phyloP scores from a whole-genome alignment of 495 filamentous ascomycete species.

The Evernia prunastri region DNA sequence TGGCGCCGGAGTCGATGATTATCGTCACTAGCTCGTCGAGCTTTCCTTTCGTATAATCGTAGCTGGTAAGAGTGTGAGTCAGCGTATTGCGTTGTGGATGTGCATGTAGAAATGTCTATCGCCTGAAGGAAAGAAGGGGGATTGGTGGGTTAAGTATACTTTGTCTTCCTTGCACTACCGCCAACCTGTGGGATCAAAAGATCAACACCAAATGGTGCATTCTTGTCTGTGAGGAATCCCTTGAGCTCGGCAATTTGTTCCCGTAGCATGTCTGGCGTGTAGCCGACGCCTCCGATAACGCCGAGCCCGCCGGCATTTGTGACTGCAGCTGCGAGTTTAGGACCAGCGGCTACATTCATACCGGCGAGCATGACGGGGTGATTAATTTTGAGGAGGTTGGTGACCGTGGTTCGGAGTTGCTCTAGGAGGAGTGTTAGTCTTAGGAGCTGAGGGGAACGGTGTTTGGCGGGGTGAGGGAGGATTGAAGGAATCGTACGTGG shows the following conservation, averaged over 20 bases:
- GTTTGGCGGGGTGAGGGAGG: neutral
- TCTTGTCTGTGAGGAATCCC: conserved; percentile 83
- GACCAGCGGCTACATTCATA: conserved; percentile 98
- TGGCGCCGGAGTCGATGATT: conserved; percentile 83
- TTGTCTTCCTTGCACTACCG: conserved; percentile 87
- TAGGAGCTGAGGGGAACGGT: neutral
- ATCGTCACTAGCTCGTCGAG: conserved; percentile 85
- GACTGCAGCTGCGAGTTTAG: conserved; percentile 93
- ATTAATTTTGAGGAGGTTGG: conserved; percentile 94
- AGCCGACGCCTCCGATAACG: conserved; percentile 93
- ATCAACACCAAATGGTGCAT: conserved; percentile 97
- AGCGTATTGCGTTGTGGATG: conserved; percentile 10
- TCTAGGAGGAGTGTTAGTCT: conserved; percentile 44
- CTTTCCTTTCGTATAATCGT: conserved; percentile 99
- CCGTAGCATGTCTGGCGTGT: conserved; percentile 92
- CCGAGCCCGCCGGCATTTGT: conserved; percentile 95
- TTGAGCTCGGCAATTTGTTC: conserved; percentile 96
- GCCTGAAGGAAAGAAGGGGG: neutral
- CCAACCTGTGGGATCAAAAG: conserved; percentile 91
- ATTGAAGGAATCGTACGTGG: conserved; percentile 65
- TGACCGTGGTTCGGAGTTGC: conserved; percentile 79
- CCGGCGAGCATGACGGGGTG: conserved; percentile 93
- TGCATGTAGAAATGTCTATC: neutral
- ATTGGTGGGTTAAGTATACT: conserved; percentile 53
- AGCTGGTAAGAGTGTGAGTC: conserved; percentile 48